Percentiles rank a stretch among this genome's conserved stretches.
Conservation (phyloP, 1,284 basidiomycete genomes). For the Sutorius eximius region DNA sequence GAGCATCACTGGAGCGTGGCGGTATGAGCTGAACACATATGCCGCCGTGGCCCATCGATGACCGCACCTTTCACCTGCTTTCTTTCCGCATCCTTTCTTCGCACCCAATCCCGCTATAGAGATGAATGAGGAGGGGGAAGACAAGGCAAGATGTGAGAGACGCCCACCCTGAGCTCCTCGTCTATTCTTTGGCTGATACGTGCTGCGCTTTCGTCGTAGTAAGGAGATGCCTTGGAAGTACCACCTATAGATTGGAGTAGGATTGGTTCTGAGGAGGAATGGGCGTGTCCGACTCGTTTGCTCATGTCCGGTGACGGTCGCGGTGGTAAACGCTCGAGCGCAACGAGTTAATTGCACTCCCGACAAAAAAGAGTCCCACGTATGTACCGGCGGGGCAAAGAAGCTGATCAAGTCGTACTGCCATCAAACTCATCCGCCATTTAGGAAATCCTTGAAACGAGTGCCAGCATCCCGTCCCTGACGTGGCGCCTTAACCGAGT, state of each 20-base stretch:
- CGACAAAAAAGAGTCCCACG: constrained; percentile 33
- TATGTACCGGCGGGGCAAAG: constrained; percentile 38
- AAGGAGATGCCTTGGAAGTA: constrained; percentile 33
- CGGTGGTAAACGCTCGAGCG: constrained; percentile 19
- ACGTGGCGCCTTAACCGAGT: constrained; percentile 16
- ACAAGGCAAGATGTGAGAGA: not conserved
- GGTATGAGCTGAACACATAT: not conserved
- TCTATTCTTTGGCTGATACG: constrained; percentile 66
- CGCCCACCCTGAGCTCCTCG: constrained; percentile 62
- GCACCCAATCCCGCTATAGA: constrained; percentile 54
- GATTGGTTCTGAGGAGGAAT: constrained; percentile 34
- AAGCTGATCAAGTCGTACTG: constrained; percentile 34
- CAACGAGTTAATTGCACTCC: constrained; percentile 33
- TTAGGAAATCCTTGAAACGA: constrained; percentile 23
- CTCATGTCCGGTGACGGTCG: constrained; percentile 24
- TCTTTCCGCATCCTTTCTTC: constrained; percentile 47
- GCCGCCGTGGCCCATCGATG: not conserved
- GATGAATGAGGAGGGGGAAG: not conserved
- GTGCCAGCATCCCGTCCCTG: constrained; percentile 24
- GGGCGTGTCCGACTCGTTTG: constrained; percentile 30
- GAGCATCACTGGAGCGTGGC: constrained; percentile 51
- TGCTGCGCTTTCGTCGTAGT: constrained; percentile 49
- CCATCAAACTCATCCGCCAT: constrained; percentile 28
- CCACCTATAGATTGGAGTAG: constrained; percentile 34
- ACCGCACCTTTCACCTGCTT: constrained; percentile 65